These are phyloP conservation scores for Globisporangium lucens DNA, from an alignment of 352 stramenopile genomes.

Conservation along the genomic window DNA sequence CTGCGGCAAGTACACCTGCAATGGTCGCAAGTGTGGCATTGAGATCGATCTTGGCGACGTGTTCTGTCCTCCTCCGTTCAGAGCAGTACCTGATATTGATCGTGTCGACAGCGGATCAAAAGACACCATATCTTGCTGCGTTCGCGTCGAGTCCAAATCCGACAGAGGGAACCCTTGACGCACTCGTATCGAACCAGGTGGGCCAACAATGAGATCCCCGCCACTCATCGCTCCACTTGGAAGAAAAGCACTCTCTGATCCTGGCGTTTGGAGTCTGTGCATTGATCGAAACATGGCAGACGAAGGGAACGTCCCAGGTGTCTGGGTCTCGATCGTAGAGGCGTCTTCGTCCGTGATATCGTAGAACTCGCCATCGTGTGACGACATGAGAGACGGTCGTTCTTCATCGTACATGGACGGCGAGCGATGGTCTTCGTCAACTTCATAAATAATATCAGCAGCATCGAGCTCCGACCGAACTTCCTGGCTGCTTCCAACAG, in stretches of 20 bases:
- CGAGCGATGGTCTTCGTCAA: slow-evolving; percentile 26
- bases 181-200: slow-evolving; percentile 36
- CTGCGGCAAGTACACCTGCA: slow-evolving; percentile 83
- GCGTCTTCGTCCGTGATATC: slow-evolving; percentile 44
- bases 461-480: slow-evolving; percentile 62
- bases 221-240: slow-evolving; percentile 18
- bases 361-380: slow-evolving; percentile 37
- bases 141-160: slow-evolving; percentile 51
- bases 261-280: slow-evolving; percentile 66
- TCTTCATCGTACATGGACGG: slow-evolving; percentile 23
- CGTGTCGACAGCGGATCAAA: slow-evolving; percentile 66
- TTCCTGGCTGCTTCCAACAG: slow-evolving; percentile 81
- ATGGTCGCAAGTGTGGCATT: slow-evolving; percentile 31
- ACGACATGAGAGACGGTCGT: slow-evolving; percentile 25
- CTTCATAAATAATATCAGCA: slow-evolving; percentile 28
- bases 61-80: slow-evolving; percentile 22
- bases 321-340: slow-evolving; percentile 27
- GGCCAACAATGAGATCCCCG: slow-evolving; percentile 18
- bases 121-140: slow-evolving; percentile 51
- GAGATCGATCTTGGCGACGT: slow-evolving; percentile 48
- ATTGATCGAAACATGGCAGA: slow-evolving; percentile 55
- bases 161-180: slow-evolving; percentile 45
- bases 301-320: slow-evolving; percentile 41
- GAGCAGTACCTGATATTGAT: slow-evolving; percentile 34
- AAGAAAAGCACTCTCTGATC: slow-evolving; percentile 23